These are phyloP conservation scores for Breviolum minutum DNA, from an alignment of 73 alveolate genomes.

Conservation along the genomic window DNA sequence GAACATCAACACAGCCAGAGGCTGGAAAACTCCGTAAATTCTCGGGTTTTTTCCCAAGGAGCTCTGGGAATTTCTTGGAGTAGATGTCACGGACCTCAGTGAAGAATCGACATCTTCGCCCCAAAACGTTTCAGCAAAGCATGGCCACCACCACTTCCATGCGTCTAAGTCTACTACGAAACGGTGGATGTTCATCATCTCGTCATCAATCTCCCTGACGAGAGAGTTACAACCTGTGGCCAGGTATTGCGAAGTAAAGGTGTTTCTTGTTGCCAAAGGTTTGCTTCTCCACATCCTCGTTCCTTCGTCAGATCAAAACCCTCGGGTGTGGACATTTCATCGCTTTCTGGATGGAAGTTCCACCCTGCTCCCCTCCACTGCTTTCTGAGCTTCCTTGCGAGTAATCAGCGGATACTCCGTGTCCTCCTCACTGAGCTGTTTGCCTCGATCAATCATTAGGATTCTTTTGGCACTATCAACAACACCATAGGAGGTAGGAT, in stretches of 20 bases:
- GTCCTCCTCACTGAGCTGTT: slow-evolving; percentile 87
- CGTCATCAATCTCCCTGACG: slow-evolving; percentile 96
- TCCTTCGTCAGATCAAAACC: too few relatives aligned
- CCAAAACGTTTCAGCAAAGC: not conserved
- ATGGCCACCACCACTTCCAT: not conserved
- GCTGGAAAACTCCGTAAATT: too few relatives aligned
- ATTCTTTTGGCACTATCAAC: not conserved
- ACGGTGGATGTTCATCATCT: slow-evolving; percentile 96
- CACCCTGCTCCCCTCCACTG: not conserved
- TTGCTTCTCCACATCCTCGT: not conserved
- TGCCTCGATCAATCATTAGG: not conserved
- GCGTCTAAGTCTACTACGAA: not conserved
- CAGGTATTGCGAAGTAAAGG: too few relatives aligned
- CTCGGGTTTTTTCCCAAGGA: not conserved
- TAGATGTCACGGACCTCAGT: slow-evolving; percentile 96
- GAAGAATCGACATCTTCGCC: not conserved
- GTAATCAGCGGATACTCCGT: slow-evolving; percentile 90
- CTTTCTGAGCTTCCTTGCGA: not conserved
- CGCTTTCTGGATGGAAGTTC: too few relatives aligned
- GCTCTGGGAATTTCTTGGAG: slow-evolving; percentile 97
- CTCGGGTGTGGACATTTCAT: too few relatives aligned
- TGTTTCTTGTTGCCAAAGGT: too few relatives aligned
- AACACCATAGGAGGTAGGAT: not conserved
- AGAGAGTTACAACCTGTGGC: slow-evolving; percentile 60
- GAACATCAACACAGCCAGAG: too few relatives aligned